These are phyloP conservation scores for Corymbia calophylla DNA, from an alignment of 441 rosid species.

Conservation along the genomic window DNA sequence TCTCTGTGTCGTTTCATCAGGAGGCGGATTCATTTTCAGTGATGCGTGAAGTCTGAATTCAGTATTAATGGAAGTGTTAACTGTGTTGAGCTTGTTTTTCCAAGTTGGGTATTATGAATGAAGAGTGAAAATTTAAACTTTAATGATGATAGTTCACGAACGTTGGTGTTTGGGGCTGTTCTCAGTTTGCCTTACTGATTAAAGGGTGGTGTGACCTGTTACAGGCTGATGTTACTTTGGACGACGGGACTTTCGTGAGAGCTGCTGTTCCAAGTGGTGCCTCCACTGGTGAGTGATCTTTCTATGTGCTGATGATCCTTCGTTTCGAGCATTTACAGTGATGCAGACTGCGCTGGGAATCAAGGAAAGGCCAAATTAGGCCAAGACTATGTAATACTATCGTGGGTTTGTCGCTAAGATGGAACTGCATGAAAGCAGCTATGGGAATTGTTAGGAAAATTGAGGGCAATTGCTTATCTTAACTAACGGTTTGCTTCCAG, in stretches of 20 bases:
- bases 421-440: background rate
- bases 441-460: background rate
- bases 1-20: background rate
- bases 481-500: constrained; percentile 17
- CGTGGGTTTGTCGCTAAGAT: background rate
- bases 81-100: background rate
- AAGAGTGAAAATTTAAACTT: background rate
- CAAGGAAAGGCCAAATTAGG: background rate
- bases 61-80: background rate
- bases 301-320: background rate
- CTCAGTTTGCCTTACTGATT: background rate
- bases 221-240: constrained; percentile 53
- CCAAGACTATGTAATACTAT: background rate
- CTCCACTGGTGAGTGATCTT: constrained; percentile 62
- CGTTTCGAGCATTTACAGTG: background rate
- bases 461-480: background rate
- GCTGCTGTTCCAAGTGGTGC: constrained; percentile 96
- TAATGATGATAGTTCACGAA: background rate
- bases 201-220: background rate
- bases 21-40: background rate
- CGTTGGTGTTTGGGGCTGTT: background rate
- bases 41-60: background rate
- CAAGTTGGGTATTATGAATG: background rate
- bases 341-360: background rate
- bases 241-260: constrained; percentile 40